Base-by-base conservation (phyloP, 805 yeast species). In the Torulaspora quercuum region DNA sequence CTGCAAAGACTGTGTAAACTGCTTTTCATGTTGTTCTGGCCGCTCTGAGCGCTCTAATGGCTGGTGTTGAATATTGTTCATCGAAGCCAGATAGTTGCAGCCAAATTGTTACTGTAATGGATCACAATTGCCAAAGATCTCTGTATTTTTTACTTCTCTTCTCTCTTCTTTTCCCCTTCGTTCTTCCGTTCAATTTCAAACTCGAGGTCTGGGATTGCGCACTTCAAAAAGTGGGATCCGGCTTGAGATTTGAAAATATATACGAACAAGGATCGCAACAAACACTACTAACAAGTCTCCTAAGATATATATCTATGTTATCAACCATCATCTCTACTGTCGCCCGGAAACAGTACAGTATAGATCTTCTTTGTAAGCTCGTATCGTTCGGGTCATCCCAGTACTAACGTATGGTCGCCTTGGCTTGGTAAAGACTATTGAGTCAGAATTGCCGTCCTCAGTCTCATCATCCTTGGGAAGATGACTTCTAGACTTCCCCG, bases 401-500 rank as follows among this genome's bases (percentile, higher is more conserved):
- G 31, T 30, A 3, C 55, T 31, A 13, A 35, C 35, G 33, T 60
- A 60, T n/a, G 59, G 55, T 32, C 65, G 51, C 29, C 58, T 48
- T 9, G 57, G 60, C 33, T 55, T 60, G 16, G 29, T 30, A 27
- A 51, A 57, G 5, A 25, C 34, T n/a, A 38, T 25, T 3, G 45
- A 17, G 7, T 44, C 44, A 12, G 33, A 48, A 6, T 30, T 41
- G 13, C 39, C 47, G 13, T 45, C 50, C 10, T 46, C 40, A 1
- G 48, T 52, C 25, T 50, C 47, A 7, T 45, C 53, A 16, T 45
- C 40, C 15, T 37, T 37, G n/a, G 48, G 37, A 8, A 46, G 27
- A 27, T 48, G 46, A 25, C 53, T 74, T 46, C 82, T 67, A 1
- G 78, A 75, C 55, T 82, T 82, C 31, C 76, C 78, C 0, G 96